Conservation (phyloP, 768 basidiomycete genomes). For the Tylopilus balloui region DNA sequence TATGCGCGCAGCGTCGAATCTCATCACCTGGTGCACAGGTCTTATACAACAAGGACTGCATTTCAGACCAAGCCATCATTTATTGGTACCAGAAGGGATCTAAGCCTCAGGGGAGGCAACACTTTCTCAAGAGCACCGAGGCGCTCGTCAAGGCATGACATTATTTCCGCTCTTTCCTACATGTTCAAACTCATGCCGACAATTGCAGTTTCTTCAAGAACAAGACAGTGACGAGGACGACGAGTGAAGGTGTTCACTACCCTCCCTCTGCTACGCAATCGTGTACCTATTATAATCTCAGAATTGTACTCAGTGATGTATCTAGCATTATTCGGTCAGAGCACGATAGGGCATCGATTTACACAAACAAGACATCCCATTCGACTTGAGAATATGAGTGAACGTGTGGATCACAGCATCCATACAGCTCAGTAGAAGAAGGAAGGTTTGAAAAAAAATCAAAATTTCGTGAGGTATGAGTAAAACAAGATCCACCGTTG, state of each 20-base stretch:
- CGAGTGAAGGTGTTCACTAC: constrained; percentile 13
- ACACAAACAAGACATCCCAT: constrained; percentile 1
- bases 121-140: constrained; percentile 87
- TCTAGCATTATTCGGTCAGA: background rate
- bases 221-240: constrained; percentile 69
- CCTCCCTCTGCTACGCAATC: constrained; percentile 1
- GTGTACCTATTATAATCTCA: constrained; percentile 17
- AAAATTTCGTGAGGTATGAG: background rate
- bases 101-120: constrained; percentile 91
- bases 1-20: background rate
- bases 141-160: constrained; percentile 76
- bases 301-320: constrained; percentile 15
- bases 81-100: constrained; percentile 99
- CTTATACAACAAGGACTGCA: constrained; percentile 92
- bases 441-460: background rate
- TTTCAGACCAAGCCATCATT: constrained; percentile 93
- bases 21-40: constrained; percentile 48
- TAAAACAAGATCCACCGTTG: background rate
- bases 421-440: constrained; percentile 1
- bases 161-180: background rate
- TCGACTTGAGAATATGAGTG: background rate
- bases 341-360: constrained; percentile 3
- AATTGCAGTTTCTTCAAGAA: constrained; percentile 77
- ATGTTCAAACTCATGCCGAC: constrained; percentile 38
- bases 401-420: background rate